Percentiles rank a stretch among this genome's conserved stretches.
phyloP scores from a whole-genome alignment of 352 stramenopile genomes.

The Phytophthora hibernalis region DNA sequence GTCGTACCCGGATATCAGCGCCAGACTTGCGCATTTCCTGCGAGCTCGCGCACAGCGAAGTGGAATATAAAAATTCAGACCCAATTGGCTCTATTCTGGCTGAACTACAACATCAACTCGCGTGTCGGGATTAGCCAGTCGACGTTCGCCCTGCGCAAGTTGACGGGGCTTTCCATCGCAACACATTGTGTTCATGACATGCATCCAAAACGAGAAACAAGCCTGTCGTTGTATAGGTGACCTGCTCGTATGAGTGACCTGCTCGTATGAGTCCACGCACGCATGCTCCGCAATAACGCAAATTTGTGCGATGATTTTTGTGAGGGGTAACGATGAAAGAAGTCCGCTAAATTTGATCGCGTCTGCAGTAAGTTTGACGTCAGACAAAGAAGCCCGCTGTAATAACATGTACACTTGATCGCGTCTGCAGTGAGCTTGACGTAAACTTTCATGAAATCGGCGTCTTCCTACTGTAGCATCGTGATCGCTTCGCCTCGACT shows the following conservation, averaged over 20 bases:
- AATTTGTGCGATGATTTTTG: slow-evolving; percentile 20
- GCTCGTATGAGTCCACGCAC: slow-evolving; percentile 10
- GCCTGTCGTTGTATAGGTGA: slow-evolving; percentile 15
- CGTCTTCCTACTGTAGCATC: no score
- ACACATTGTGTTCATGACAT: slow-evolving; percentile 15
- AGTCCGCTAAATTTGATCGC: no score
- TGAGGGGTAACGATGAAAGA: not conserved
- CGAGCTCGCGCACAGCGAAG: slow-evolving; percentile 1
- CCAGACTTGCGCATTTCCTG: slow-evolving; percentile 12
- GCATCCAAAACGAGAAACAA: slow-evolving; percentile 7
- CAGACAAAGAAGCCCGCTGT: no score
- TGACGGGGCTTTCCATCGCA: slow-evolving; percentile 9
- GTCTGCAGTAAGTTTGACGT: no score
- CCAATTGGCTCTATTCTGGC: slow-evolving; percentile 16
- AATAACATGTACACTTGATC: no score
- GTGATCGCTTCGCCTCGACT: no score
- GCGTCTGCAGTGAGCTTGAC: no score
- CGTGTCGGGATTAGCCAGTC: slow-evolving; percentile 6
- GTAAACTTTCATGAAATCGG: no score
- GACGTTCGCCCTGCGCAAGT: slow-evolving; percentile 10
- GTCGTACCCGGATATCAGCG: slow-evolving; percentile 10
- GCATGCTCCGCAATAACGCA: slow-evolving; percentile 7
- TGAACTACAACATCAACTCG: slow-evolving; percentile 15
- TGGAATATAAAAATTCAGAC: slow-evolving; percentile 24
- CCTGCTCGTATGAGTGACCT: not conserved